Conservation (phyloP, 1,139 yeast genomes). For the Diutina pseudorugosa region DNA sequence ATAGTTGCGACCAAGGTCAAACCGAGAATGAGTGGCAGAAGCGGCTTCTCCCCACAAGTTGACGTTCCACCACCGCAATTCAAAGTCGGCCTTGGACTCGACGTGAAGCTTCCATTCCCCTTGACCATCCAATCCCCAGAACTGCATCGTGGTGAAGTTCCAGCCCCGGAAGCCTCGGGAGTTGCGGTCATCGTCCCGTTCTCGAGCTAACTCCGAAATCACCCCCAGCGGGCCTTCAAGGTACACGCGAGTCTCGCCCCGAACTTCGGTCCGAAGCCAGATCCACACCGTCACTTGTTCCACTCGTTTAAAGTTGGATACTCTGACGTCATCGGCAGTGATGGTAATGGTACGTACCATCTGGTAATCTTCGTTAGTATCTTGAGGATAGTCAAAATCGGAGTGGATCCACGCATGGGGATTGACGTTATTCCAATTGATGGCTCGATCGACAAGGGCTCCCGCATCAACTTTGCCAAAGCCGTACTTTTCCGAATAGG, state of each 20-base stretch:
- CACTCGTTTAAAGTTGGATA: slow-evolving; percentile 51
- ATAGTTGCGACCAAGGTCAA: not conserved
- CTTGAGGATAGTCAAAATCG: slow-evolving; percentile 23
- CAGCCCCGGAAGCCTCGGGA: slow-evolving; percentile 58
- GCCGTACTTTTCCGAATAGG: slow-evolving; percentile 80
- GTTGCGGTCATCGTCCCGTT: slow-evolving; percentile 47
- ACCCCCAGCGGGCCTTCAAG: slow-evolving; percentile 69
- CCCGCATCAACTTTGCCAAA: slow-evolving; percentile 89
- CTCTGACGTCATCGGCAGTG: slow-evolving; percentile 33
- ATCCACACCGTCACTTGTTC: slow-evolving; percentile 85
- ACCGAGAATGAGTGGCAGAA: not conserved
- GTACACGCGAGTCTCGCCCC: slow-evolving; percentile 63
- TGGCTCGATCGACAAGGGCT: slow-evolving; percentile 60
- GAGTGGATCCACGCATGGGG: slow-evolving; percentile 81
- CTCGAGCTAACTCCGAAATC: slow-evolving; percentile 60
- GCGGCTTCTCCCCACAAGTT: not conserved
- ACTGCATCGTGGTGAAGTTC: slow-evolving; percentile 45
- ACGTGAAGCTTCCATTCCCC: not conserved
- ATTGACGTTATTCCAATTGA: slow-evolving; percentile 70
- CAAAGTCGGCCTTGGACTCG: not conserved
- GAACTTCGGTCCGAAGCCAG: slow-evolving; percentile 45
- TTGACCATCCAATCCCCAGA: not conserved
- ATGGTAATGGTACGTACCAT: slow-evolving; percentile 28
- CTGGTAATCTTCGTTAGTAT: not conserved
- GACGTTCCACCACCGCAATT: not conserved